Conservation (phyloP, 495 filamentous ascomycete genomes). For the Penicillium herquei region DNA sequence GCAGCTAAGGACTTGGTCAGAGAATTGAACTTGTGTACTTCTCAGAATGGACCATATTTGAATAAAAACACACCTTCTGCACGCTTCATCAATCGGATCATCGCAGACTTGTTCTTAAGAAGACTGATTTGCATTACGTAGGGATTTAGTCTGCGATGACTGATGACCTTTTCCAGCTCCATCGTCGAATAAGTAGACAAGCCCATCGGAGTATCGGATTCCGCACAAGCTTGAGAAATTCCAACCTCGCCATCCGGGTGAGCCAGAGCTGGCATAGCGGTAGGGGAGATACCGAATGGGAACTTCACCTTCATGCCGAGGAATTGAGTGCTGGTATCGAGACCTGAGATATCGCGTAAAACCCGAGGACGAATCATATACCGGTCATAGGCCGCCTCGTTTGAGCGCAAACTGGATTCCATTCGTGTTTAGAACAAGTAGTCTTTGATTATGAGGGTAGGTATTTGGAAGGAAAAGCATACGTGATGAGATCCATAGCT, state of each 20-base stretch:
- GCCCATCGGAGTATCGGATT: conserved; percentile 61
- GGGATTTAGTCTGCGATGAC: conserved; percentile 35
- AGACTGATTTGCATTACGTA: conserved; percentile 78
- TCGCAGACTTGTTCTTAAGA: conserved; percentile 82
- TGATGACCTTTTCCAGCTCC: conserved; percentile 50
- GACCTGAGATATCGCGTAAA: conserved; percentile 46
- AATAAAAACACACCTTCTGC: conserved; percentile 58
- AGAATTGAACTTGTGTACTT: too few species aligned
- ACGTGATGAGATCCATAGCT: too few species aligned
- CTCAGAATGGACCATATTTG: conserved; percentile 6
- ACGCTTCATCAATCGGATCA: conserved; percentile 76
- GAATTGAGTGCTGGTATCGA: conserved; percentile 47
- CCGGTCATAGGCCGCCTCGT: conserved; percentile 47
- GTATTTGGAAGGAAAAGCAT: too few species aligned
- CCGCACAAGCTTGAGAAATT: conserved; percentile 71
- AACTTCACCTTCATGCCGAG: conserved; percentile 55
- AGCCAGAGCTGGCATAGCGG: conserved; percentile 80
- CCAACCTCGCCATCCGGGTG: conserved; percentile 81
- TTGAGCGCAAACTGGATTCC: conserved; percentile 7
- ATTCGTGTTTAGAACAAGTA: too few species aligned
- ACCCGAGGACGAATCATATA: conserved; percentile 56
- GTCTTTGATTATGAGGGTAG: too few species aligned
- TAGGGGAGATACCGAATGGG: conserved; percentile 84
- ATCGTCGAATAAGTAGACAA: conserved; percentile 53
- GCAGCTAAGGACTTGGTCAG: conserved; percentile 49